Conservation (phyloP, 345 rosid species). For the Populus pruinosa region DNA sequence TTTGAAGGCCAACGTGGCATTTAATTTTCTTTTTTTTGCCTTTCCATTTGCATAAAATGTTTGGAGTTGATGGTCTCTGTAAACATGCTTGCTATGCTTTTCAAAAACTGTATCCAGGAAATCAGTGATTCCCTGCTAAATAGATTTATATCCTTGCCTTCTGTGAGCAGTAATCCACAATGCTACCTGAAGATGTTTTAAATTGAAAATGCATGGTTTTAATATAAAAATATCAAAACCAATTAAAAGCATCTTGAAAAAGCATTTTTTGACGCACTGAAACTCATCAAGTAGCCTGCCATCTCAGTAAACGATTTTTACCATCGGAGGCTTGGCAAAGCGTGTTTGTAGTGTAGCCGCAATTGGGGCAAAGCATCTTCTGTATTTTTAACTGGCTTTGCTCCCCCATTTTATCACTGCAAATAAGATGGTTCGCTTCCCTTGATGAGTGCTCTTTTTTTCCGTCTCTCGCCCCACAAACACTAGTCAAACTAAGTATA, state of each 20-base stretch:
- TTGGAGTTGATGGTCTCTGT: neutral
- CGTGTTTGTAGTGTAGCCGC: neutral
- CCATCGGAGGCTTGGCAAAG: neutral
- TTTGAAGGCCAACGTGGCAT: neutral
- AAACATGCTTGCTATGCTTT: neutral
- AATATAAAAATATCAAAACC: no score
- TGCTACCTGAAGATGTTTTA: no score
- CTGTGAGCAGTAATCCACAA: neutral
- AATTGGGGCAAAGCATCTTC: neutral
- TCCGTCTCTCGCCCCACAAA: neutral
- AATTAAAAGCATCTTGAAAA: no score
- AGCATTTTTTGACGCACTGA: no score
- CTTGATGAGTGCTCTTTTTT: no score
- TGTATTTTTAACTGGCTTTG: no score
- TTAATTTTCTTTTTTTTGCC: neutral
- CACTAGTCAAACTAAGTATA: neutral
- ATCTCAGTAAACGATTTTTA: neutral
- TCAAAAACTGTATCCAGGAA: neutral
- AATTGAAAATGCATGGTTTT: no score
- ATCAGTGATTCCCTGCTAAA: neutral
- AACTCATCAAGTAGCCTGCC: neutral
- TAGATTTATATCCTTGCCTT: neutral
- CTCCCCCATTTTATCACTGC: no score
- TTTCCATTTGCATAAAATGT: neutral
- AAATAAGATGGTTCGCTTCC: no score